Evolutionary conservation across 169 alveolate species (phyloP).

Genomic region (Cryptosporidium ryanae): DNA sequence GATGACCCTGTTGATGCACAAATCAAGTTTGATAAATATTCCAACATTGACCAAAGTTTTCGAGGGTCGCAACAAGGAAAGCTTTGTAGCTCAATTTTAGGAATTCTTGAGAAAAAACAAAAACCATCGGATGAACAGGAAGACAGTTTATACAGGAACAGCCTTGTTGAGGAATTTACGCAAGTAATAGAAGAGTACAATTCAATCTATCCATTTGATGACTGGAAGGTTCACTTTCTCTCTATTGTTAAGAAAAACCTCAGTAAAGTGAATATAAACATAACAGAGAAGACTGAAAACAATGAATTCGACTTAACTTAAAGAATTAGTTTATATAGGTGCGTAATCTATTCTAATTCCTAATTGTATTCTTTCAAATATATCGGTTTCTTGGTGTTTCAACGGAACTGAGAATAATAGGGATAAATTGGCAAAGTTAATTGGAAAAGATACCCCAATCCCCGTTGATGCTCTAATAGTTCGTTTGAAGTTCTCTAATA

Average conservation of each 20-base stretch:
- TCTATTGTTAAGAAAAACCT: slow-evolving; percentile 46
- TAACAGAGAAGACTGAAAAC: slow-evolving; percentile 31
- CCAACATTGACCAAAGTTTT: slow-evolving; percentile 29
- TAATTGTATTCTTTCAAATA: slow-evolving; percentile 39
- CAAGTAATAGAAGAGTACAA: slow-evolving; percentile 56
- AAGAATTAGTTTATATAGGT: slow-evolving; percentile 20
- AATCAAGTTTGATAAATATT: slow-evolving; percentile 65
- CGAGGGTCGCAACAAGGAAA: slow-evolving; percentile 38
- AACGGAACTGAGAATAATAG: slow-evolving; percentile 31
- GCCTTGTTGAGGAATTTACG: slow-evolving; percentile 36
- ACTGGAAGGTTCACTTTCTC: slow-evolving; percentile 65
- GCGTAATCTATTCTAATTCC: slow-evolving; percentile 64
- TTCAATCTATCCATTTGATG: slow-evolving; percentile 57
- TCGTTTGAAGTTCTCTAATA: slow-evolving; percentile 3
- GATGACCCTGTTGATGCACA: slow-evolving; percentile 66
- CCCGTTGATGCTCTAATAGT: slow-evolving; percentile 57
- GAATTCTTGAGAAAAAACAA: slow-evolving; percentile 39
- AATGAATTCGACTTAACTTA: slow-evolving; percentile 60
- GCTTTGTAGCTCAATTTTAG: slow-evolving; percentile 39
- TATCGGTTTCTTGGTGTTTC: slow-evolving; percentile 25
- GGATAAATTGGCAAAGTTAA: slow-evolving; percentile 39
- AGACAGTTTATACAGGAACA: slow-evolving; percentile 22
- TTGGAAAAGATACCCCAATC: slow-evolving; percentile 43
- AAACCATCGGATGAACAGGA: not conserved
- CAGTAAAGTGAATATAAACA: slow-evolving; percentile 13